These are phyloP conservation scores for Podila minutissima DNA, from an alignment of 192 early-diverging fungal species.

Conservation along the genomic window DNA sequence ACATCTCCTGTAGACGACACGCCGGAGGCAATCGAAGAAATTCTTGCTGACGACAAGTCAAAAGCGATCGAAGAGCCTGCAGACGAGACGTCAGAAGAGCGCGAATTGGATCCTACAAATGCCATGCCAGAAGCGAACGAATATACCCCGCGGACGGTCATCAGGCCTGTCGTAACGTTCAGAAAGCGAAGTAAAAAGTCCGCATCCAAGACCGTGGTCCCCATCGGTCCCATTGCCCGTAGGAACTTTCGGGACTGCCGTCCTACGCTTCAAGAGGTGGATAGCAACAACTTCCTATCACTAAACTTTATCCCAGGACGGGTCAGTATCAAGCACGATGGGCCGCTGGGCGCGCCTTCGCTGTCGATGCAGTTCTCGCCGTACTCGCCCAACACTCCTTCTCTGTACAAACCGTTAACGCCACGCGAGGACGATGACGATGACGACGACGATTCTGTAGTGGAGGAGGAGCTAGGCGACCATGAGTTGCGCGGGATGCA, in stretches of 20 bases:
- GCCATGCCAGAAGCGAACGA: no score
- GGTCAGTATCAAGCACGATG: neutral
- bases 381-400: slow-evolving; percentile 20
- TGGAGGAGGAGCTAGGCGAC: neutral
- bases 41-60: no score
- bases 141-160: no score
- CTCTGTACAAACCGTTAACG: slow-evolving; percentile 1
- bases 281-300: neutral
- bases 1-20: no score
- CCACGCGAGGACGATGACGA: slow-evolving; percentile 6
- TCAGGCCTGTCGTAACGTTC: neutral
- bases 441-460: slow-evolving; percentile 1
- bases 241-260: slow-evolving; percentile 26
- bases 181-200: neutral
- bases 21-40: no score
- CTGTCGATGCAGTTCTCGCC: slow-evolving; percentile 25
- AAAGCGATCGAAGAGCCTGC: no score
- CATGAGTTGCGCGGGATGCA: neutral
- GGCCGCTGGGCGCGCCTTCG: slow-evolving; percentile 2
- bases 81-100: no score
- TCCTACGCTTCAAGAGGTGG: neutral
- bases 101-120: no score
- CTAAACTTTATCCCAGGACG: slow-evolving; percentile 4
- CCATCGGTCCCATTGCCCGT: slow-evolving; percentile 34
- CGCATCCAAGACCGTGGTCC: neutral